Base-by-base conservation (phyloP, 805 yeast genomes). In the Candida parachauliodes region DNA sequence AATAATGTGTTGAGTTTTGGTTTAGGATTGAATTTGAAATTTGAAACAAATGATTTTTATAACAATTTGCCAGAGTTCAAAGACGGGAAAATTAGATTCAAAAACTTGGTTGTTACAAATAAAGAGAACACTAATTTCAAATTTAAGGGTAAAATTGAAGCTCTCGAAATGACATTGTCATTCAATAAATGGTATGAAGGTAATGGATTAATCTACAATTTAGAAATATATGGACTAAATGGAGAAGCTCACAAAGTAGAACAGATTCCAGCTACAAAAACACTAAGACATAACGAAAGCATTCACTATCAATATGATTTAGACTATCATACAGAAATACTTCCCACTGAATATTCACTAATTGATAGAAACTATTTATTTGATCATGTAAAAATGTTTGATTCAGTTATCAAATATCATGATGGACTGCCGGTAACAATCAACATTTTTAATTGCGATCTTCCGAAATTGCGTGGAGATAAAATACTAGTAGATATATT, bases 401-500 rank as follows among this genome's bases (percentile, higher is more conserved):
- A 79, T 51, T 72, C 82, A 2, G 60, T 62, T 31, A 43, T 79
- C 8, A 65, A 68, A 39, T 50, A 72, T 1, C 52, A 52, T 46
- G 65, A 63, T 34, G 42, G 14, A 38, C 18, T 23, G 16, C 74
- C 76, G 0, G 45, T 76, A 32, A 72, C 72, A 29, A 57, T 85
- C 16, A 64, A 81, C 2, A 61, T 85, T 1, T 84, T 81, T 57
- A 80, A 78, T 47, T 70, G 88, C 54, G 83, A 80, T 36, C 52
- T 84, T 42, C 81, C 83, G 7, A 73, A 68, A 43, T 54, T 85
- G 27, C 63, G 87, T 29, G 70, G 79, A 7, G 68, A 73, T 37
- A 72, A 83, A 68, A 48, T 80, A 20, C 59, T 81, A 29, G 61
- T 79, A 39, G 93, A 85, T 55, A 70, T 84, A 37, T 72, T 84